Conservation (phyloP, 163 green algal genomes). For the Prototheca wickerhamii region DNA sequence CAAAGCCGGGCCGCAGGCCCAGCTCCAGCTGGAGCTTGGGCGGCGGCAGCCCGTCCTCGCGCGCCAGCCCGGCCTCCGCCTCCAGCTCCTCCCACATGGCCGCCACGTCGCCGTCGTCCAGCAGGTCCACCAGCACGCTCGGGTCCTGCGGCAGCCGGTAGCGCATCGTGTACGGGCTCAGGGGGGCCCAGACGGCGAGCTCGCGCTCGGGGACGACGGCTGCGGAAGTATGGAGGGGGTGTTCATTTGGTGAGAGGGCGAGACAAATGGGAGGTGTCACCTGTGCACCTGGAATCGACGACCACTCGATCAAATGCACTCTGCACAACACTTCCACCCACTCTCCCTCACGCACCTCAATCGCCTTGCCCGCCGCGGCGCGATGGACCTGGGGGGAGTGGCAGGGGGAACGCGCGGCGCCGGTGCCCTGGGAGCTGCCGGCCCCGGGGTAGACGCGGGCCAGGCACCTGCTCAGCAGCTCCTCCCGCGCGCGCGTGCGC, state of each 20-base stretch:
- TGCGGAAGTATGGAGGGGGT: too few species aligned
- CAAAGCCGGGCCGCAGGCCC: background rate
- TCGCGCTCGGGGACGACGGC: too few species aligned
- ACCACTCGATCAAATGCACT: too few species aligned
- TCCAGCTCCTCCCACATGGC: slow-evolving; percentile 1
- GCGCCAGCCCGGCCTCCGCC: background rate
- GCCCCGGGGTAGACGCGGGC: background rate
- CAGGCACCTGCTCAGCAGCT: background rate
- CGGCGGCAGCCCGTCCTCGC: background rate
- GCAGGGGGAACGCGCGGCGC: background rate
- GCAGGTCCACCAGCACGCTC: slow-evolving; percentile 39
- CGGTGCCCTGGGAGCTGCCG: background rate
- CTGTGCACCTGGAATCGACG: too few species aligned
- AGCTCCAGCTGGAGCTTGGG: background rate
- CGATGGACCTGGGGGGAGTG: too few species aligned
- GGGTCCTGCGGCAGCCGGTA: slow-evolving; percentile 46
- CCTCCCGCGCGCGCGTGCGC: background rate
- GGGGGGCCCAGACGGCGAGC: background rate
- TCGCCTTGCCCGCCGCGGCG: too few species aligned
- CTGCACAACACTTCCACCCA: too few species aligned
- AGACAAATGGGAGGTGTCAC: too few species aligned
- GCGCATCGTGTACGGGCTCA: slow-evolving; percentile 28
- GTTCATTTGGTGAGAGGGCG: too few species aligned
- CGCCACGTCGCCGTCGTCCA: slow-evolving; percentile 49
- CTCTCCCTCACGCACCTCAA: too few species aligned